Percentiles rank a stretch among this genome's conserved stretches.
Evolutionary conservation across 306 rosid genomes (phyloP).

Genomic region (apple (Malus domestica)): ASM211411v1 NC_041789.1:19200501-19201000

Average conservation of each 20-base stretch:
- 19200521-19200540: no score
- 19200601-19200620: no score
- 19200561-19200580: no score
- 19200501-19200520: no score
- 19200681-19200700: rapidly evolving
- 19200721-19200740: rapidly evolving
- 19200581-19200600: no score
- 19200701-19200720: rapidly evolving
- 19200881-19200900: not conserved
- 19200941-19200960: not conserved
- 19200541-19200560: no score
- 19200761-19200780: no score
- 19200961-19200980: not conserved
- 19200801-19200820: not conserved
- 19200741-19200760: rapidly evolving
- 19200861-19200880: not conserved
- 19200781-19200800: not conserved
- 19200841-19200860: not conserved
- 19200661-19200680: no score
- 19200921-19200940: not conserved
- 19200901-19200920: not conserved
- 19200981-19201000: not conserved
- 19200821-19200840: not conserved
- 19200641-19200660: no score
- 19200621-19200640: no score